Base-by-base conservation (phyloP, 306 rosid genomes). In the Albizia julibrissin region DNA sequence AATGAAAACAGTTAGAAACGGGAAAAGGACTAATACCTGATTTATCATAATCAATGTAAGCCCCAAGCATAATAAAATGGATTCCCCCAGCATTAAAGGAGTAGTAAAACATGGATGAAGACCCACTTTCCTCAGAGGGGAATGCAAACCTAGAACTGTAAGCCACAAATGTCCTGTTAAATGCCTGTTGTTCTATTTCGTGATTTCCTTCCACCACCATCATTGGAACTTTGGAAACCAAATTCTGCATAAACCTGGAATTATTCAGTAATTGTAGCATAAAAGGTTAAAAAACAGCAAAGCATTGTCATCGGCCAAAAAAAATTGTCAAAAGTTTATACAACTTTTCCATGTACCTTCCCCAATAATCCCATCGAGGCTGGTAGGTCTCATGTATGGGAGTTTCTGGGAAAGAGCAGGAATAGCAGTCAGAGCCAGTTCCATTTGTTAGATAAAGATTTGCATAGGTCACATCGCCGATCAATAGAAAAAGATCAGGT, bases 311-410 rank as follows among this genome's bases (percentile, higher is more conserved):
- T 34, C 67, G 80, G 33, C 59, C 62, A 18, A 26, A 42, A 29
- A 62, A 77, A 31, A 61, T 69, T 77, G n/a, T 42, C 21, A 47
- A 67, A 27, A 65, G 74, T 19, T 43, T 69, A 66, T 52, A 78
- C 49, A 34, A 43, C 19, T 78, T 74, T 59, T 69, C 69, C 46
- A 21, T 22, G 78, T 69, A 94, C 98, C 98, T 94, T 86, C 95
- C 98, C 98, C 97, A 94, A 76, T 91, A 87, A 86, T 91, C 98
- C 98, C 97, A 94, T 69, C 94, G 87, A 90, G 97, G 98, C 85
- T 91, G 98, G 87, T 89, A 94, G 58, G 95, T 87, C 89, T 94
- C 97, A 54, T 92, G 98, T 54, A 94, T 92, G 16, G 94, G 97
- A 79, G 91, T 88, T 27, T 88, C 50, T 26, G 90, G 80, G 87